These are phyloP conservation scores for Saccharata proteae DNA, from an alignment of 2,329 filamentous ascomycete species.

Conservation along the genomic window DNA sequence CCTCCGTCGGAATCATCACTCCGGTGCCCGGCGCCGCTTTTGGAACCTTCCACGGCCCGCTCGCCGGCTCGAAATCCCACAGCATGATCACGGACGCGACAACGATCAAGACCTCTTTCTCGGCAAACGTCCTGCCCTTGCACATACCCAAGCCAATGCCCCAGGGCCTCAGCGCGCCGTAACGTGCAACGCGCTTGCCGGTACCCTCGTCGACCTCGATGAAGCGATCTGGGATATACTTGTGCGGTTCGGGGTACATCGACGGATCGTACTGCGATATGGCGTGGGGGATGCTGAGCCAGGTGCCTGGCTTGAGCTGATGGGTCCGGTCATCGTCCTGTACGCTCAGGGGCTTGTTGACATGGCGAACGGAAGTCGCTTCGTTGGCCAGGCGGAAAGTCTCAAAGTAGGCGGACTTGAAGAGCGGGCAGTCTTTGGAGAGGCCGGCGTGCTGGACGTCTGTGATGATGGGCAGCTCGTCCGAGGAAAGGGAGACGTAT, in stretches of 20 bases:
- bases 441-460: conserved; percentile 5
- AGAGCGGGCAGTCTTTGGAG: conserved; percentile 18
- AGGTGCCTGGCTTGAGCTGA: conserved; percentile 1
- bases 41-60: conserved; percentile 9
- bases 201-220: conserved; percentile 7
- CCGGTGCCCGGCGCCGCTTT: conserved; percentile 9
- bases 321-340: conserved; percentile 15
- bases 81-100: conserved; percentile 40
- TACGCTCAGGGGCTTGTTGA: conserved; percentile 21
- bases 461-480: neutral
- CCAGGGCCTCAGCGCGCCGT: conserved; percentile 10
- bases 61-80: conserved; percentile 42
- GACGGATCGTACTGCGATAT: conserved; percentile 5
- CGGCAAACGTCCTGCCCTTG: conserved; percentile 38
- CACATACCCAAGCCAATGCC: conserved; percentile 36
- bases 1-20: conserved; percentile 5
- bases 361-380: conserved; percentile 7
- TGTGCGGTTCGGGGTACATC: conserved; percentile 6
- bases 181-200: conserved; percentile 7
- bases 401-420: conserved; percentile 27
- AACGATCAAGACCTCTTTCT: conserved; percentile 38
- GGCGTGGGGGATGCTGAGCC: conserved; percentile 4
- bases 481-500: conserved; percentile 16
- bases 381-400: conserved; percentile 21
- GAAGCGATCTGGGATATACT: conserved; percentile 9